Evolutionary conservation across 2,329 filamentous ascomycete genomes (phyloP), one percentile per base, ranked within the genome.

Genomic region (Sarocladium oryzae): DNA sequence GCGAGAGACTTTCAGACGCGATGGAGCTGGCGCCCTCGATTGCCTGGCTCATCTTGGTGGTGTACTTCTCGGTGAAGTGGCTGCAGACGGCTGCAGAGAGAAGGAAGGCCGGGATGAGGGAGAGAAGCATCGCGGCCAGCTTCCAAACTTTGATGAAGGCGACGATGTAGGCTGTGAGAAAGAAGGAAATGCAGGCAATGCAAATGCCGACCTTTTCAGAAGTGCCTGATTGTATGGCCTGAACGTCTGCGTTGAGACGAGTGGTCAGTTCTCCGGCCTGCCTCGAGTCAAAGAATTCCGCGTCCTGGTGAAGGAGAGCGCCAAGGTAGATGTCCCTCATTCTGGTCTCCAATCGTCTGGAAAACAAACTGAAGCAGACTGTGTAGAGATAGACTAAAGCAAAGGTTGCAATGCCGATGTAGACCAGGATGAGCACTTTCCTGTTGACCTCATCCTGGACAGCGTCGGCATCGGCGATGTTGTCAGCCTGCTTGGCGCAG

Each of bases 401-500:
- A 33, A 60, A 48, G 0, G 57, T 55, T 11, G 43, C 60, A 15
- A 61, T 55, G 26, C 57, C 60, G 8, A 62, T 59, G 46, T 61
- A 61, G n/a, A 62, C 56, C 40, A 61, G 70, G 45, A 77, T 57
- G 61, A 86, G 63, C 35, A 88, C 77, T 58, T 81, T 84, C 48
- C 68, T 60, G 61, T 82, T 76, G 55, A 84, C 73, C 24, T 63
- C 63, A 35, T 59, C 55, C 53, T 78, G 69, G 36, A 73, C 66
- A 30, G 60, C 41, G 9, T 59, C 52, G 20, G 62, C 56, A 3
- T 59, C 55, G 52, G 62, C 53, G 38, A 63, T 52, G 21, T 56
- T 40, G 20, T 52, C 52, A 13, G 53, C 36, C n/a, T 56, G 43
- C 11, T 66, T 61, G 43, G 61, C 66, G 61, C 79, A 83, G n/a